Evolutionary conservation across 2,329 filamentous ascomycete genomes (phyloP), one percentile per base, ranked within the genome.

Genomic region (Colletotrichum brevisporum): DNA sequence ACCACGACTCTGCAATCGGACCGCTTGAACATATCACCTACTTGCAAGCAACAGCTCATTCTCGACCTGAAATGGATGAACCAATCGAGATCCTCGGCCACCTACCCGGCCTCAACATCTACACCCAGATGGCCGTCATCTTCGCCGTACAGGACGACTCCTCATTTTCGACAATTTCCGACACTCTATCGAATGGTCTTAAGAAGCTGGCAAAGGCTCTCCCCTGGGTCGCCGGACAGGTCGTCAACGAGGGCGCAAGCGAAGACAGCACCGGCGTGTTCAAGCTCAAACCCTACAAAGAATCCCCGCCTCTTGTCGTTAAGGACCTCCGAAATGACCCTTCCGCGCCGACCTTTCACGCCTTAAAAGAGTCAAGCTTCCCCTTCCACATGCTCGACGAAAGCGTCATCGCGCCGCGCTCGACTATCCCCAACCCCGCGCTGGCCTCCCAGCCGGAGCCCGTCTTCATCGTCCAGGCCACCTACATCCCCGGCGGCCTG

Each of bases 351-450:
- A 80, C 78, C 0, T 81, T 85, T 75, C 74, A 80, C 2, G 73
- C 71, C 0, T 73, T 88, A 18, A 72, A 75, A 43, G 57, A 74
- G 9, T 78, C 80, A 1, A 71, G 76, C 0, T 88, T 83, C 39
- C 85, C 86, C 0, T 80, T 86, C 63, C 73, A 73, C 36, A 83
- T 88, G 81, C 77, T 89, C 5, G 82, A 86, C 54, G 85, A 85
- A 71, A 73, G 73, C 18, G 45, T 80, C 6, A 72, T 87, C 63
- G 80, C 81, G 2, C 62, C 71, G 13, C 54, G 63, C 24, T 56
- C 56, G 13, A 73, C 72, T 2, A 59, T 73, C 0, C 53, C 63
- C 1, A 41, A 64, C 5, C 58, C 55, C 13, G 39, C 63, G 0
- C 47, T 65, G 15, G 62, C 26, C 1, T 57, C 55, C 0, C 27